phyloP scores from a whole-genome alignment of 1,139 yeast species.

The Zygotorulaspora mrakii region DNA sequence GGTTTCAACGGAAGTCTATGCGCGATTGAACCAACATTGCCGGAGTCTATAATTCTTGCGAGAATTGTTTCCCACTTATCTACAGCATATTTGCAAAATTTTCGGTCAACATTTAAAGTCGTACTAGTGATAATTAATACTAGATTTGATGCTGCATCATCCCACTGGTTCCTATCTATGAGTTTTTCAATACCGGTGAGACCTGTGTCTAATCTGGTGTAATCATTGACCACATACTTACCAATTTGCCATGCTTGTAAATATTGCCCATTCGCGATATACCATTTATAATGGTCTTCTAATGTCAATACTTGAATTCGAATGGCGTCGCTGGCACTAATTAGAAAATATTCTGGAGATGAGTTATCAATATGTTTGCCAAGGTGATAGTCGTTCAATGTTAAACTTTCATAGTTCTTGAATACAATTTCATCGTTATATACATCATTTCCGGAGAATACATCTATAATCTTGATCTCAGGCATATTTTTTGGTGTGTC shows the following conservation, averaged over 20 bases:
- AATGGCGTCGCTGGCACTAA: slow-evolving; percentile 81
- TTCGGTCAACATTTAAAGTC: slow-evolving; percentile 37
- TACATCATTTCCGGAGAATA: slow-evolving; percentile 66
- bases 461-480: slow-evolving; percentile 66
- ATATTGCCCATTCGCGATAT: slow-evolving; percentile 48
- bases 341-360: slow-evolving; percentile 53
- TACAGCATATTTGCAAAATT: slow-evolving; percentile 37
- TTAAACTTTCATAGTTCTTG: slow-evolving; percentile 54
- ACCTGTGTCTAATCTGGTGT: slow-evolving; percentile 59
- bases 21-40: slow-evolving; percentile 48
- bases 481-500: slow-evolving; percentile 45
- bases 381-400: slow-evolving; percentile 76
- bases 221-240: slow-evolving; percentile 48
- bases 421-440: slow-evolving; percentile 79
- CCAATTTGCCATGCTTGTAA: slow-evolving; percentile 78
- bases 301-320: slow-evolving; percentile 66
- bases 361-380: slow-evolving; percentile 44
- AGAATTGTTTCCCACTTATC: slow-evolving; percentile 71
- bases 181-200: slow-evolving; percentile 57
- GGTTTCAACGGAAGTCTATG: slow-evolving; percentile 50
- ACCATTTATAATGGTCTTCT: slow-evolving; percentile 73
- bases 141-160: slow-evolving; percentile 49
- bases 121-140: slow-evolving; percentile 27
- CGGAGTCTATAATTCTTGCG: slow-evolving; percentile 48
- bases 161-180: slow-evolving; percentile 52